phyloP scores from a whole-genome alignment of 805 yeast genomes.

The Komagataella mondaviorum region DNA sequence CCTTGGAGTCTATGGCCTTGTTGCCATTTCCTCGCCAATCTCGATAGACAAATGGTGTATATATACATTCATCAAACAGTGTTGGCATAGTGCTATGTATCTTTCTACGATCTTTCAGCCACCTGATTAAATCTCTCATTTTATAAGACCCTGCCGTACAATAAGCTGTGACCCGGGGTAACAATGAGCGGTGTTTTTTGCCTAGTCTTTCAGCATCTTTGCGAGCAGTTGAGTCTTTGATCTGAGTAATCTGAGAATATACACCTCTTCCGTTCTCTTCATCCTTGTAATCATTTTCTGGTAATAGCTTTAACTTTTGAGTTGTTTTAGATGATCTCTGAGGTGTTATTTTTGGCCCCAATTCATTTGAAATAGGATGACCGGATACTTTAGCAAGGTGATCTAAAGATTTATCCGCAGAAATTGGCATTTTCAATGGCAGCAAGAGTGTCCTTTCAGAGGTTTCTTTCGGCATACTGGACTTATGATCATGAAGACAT shows the following conservation, averaged over 20 bases:
- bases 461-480: background rate
- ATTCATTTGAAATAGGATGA: conserved; percentile 15
- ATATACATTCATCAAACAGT: conserved; percentile 86
- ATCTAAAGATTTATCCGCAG: background rate
- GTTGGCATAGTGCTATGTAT: conserved; percentile 72
- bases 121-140: conserved; percentile 75
- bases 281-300: conserved; percentile 31
- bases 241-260: conserved; percentile 72
- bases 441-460: background rate
- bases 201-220: conserved; percentile 91
- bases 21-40: conserved; percentile 49
- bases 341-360: conserved; percentile 43
- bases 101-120: conserved; percentile 70
- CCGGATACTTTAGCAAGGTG: conserved; percentile 1
- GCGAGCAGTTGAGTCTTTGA: conserved; percentile 80
- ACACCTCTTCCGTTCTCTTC: conserved; percentile 27
- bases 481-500: background rate
- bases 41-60: conserved; percentile 77
- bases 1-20: conserved; percentile 4
- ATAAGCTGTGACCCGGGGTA: conserved; percentile 92
- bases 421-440: background rate
- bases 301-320: conserved; percentile 59
- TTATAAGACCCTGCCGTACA: conserved; percentile 90
- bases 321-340: conserved; percentile 66
- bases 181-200: conserved; percentile 66